Conservation (phyloP, 352 stramenopile species). For the Globisporangium apiculatum region DNA sequence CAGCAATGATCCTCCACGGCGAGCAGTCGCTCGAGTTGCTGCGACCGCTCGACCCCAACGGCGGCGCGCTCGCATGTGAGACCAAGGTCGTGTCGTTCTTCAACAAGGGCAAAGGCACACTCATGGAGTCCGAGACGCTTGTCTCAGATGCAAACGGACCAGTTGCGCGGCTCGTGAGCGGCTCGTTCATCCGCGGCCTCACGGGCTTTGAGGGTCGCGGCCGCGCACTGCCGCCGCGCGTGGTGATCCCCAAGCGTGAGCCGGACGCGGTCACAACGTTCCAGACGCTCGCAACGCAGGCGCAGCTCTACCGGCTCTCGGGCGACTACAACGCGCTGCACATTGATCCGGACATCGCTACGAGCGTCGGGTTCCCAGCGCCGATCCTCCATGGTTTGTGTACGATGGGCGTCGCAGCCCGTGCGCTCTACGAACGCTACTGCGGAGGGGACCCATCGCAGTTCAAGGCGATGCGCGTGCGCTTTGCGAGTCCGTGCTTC, state of each 20-base stretch:
- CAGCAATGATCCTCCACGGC: slow-evolving; percentile 78
- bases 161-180: slow-evolving; percentile 66
- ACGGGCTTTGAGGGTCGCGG: slow-evolving; percentile 68
- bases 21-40: slow-evolving; percentile 83
- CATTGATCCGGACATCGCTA: slow-evolving; percentile 82
- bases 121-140: slow-evolving; percentile 83
- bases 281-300: slow-evolving; percentile 62
- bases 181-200: slow-evolving; percentile 77
- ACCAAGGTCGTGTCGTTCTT: slow-evolving; percentile 78
- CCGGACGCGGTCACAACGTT: slow-evolving; percentile 59
- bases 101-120: slow-evolving; percentile 75
- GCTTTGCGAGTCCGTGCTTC: slow-evolving; percentile 82
- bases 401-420: slow-evolving; percentile 84
- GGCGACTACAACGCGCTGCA: slow-evolving; percentile 96
- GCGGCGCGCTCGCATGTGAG: slow-evolving; percentile 43
- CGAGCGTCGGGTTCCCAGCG: slow-evolving; percentile 66
- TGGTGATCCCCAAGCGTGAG: slow-evolving; percentile 67
- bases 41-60: slow-evolving; percentile 51
- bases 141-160: slow-evolving; percentile 60
- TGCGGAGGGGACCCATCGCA: slow-evolving; percentile 51
- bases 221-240: slow-evolving; percentile 49
- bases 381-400: slow-evolving; percentile 94
- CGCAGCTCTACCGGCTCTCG: slow-evolving; percentile 91
- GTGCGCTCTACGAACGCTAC: slow-evolving; percentile 75
- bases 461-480: slow-evolving; percentile 85